A percentile compares a stretch with the other conserved stretches of the same genome.
Evolutionary conservation across 306 rosid species (phyloP).

Genomic region (Adenanthera pavonina): DNA sequence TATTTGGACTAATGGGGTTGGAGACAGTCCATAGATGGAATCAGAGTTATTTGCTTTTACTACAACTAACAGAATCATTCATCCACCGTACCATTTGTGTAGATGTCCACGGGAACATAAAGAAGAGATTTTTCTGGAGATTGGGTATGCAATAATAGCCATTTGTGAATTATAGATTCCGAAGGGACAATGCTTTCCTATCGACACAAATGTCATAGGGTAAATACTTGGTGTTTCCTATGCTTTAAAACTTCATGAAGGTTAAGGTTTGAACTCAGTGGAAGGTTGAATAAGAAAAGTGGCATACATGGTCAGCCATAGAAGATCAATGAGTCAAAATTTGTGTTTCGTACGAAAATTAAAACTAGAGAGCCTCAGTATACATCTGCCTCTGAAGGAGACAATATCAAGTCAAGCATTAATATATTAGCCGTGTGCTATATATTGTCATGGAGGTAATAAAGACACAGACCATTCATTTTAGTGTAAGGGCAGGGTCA

Average conservation of each 20-base stretch:
- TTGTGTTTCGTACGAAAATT: neutral
- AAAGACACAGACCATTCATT: neutral
- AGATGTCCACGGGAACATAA: too few relatives aligned
- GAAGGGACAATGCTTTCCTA: too few relatives aligned
- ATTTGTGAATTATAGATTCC: too few relatives aligned
- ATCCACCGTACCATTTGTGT: neutral
- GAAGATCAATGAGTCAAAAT: neutral
- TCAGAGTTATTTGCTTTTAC: neutral
- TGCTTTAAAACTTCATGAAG: neutral
- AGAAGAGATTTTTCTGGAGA: too few relatives aligned
- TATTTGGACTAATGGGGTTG: too few relatives aligned
- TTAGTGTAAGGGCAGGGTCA: neutral
- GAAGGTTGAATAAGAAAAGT: too few relatives aligned
- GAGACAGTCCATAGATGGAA: too few relatives aligned
- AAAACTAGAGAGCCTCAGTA: neutral
- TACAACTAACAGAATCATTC: neutral
- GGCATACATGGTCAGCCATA: neutral
- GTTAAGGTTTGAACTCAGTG: neutral
- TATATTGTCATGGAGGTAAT: neutral
- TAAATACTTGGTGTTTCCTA: too few relatives aligned
- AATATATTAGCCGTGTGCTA: neutral
- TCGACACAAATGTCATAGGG: too few relatives aligned
- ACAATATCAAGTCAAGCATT: too few relatives aligned
- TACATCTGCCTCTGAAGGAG: too few relatives aligned
- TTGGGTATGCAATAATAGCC: too few relatives aligned